Evolutionary conservation across 352 stramenopile genomes (phyloP), one percentile per base, ranked within the genome.

Genomic region (Pythium rhizo-oryzae): DNA sequence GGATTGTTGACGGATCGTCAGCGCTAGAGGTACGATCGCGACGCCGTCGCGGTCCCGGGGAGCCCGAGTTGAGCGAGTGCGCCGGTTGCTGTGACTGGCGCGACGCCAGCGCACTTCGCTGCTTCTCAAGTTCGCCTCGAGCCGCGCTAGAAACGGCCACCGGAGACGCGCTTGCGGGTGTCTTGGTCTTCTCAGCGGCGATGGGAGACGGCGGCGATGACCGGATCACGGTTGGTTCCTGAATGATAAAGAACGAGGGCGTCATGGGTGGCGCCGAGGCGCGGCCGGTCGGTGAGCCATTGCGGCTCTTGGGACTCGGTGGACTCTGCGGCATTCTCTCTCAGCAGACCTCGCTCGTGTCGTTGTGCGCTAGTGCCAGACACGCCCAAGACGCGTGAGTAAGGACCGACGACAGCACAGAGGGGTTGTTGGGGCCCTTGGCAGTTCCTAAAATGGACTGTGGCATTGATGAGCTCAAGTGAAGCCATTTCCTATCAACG

Each of bases 231-330:
- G 30, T 59, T 3, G 79, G 74, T 56, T 91, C 81, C 39, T 89
- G 81, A 53, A 91, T 82, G 52, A 91, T 89, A 55, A 90, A 91
- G 54, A 91, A 90, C 39, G 81, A 80, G 1, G 79, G 65, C 0
- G 76, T 70, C 21, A 71, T 23, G 5, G 57, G 67, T 15, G 41
- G 9, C 41, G 41, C 41, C 8, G 50, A 25, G 18, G 13, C 28
- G 50, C 8, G 35, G 47, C 9, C 52, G 19, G 54, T 60, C 0
- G 62, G 64, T 25, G 44, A 63, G 8, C 35, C 68, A 61, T 37
- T 71, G 61, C 41, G 54, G 53, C 41, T 70, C 37, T 54, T 65
- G 4, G 63, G 58, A 47, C 67, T 66, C 25, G 62, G 52, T 13
- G 54, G 18, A 18, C 23, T 49, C 19, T 25, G 35, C 33, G 53